These are phyloP conservation scores for Nicotiana tabacum DNA, from an alignment of 257 asterid genomes.

Conservation along the genomic window DNA sequence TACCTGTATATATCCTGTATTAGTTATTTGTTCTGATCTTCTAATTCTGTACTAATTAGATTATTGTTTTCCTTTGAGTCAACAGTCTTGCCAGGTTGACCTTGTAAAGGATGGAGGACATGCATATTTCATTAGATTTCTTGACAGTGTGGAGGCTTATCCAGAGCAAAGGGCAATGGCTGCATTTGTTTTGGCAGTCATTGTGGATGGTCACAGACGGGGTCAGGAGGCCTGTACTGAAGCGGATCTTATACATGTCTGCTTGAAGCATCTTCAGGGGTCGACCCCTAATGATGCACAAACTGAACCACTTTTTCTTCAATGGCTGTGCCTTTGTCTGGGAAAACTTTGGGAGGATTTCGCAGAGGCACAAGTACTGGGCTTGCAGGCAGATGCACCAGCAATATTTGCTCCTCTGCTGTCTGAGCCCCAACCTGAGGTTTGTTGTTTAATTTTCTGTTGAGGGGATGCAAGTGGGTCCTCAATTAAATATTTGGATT, in stretches of 20 bases:
- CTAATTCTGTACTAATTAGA: not conserved
- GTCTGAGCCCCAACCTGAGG: slow-evolving; percentile 99
- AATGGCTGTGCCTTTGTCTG: slow-evolving; percentile 95
- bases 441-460: slow-evolving; percentile 15
- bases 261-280: slow-evolving; percentile 84
- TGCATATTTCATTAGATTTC: slow-evolving; percentile 80
- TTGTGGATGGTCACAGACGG: slow-evolving; percentile 90
- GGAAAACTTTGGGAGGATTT: slow-evolving; percentile 98
- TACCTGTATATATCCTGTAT: not conserved
- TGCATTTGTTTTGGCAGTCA: slow-evolving; percentile 96
- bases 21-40: not conserved
- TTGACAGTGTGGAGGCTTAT: slow-evolving; percentile 89
- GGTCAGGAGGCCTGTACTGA: slow-evolving; percentile 95
- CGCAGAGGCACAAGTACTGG: slow-evolving; percentile 74
- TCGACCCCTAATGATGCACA: slow-evolving; percentile 75
- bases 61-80: slow-evolving; percentile 17
- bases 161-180: slow-evolving; percentile 99
- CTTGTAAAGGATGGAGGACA: slow-evolving; percentile 98
- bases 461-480: not conserved
- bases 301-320: slow-evolving; percentile 87
- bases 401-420: slow-evolving; percentile 77
- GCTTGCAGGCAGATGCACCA: slow-evolving; percentile 85
- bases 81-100: slow-evolving; percentile 96
- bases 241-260: slow-evolving; percentile 69
- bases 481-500: not conserved